phyloP scores from a whole-genome alignment of 2,329 filamentous ascomycete species.

The Pestalotiopsis sp. region DNA sequence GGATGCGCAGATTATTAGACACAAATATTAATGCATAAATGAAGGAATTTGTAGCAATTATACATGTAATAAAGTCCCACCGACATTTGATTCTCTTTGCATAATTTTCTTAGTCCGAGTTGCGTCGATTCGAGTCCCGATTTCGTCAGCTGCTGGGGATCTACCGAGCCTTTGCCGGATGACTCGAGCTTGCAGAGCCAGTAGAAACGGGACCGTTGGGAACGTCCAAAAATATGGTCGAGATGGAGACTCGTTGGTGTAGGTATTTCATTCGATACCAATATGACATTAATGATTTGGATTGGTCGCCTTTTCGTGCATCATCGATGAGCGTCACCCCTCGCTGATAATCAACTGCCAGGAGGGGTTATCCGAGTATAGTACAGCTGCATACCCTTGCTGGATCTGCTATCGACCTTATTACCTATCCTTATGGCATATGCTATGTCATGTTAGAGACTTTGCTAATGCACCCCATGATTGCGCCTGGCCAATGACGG shows the following conservation, averaged over 20 bases:
- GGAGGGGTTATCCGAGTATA: background rate
- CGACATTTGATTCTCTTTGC: background rate
- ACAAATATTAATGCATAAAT: background rate
- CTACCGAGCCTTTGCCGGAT: conserved; percentile 13
- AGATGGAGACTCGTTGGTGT: background rate
- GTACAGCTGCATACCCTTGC: background rate
- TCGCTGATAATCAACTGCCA: no score
- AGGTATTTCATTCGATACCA: background rate
- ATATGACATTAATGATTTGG: no score
- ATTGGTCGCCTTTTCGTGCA: no score
- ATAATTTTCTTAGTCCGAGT: conserved; percentile 1
- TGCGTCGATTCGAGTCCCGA: background rate
- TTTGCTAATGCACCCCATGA: background rate
- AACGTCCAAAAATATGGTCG: background rate
- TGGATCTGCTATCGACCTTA: background rate
- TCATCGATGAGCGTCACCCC: no score
- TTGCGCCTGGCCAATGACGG: background rate
- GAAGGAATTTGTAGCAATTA: background rate
- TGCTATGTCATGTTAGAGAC: background rate
- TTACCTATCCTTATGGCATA: background rate
- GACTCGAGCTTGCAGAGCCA: background rate
- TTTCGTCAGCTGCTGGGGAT: conserved; percentile 8
- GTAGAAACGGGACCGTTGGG: background rate
- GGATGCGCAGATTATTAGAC: background rate
- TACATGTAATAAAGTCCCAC: background rate